Conservation (phyloP, 2,329 filamentous ascomycete species). For the Graphium sp. region DNA sequence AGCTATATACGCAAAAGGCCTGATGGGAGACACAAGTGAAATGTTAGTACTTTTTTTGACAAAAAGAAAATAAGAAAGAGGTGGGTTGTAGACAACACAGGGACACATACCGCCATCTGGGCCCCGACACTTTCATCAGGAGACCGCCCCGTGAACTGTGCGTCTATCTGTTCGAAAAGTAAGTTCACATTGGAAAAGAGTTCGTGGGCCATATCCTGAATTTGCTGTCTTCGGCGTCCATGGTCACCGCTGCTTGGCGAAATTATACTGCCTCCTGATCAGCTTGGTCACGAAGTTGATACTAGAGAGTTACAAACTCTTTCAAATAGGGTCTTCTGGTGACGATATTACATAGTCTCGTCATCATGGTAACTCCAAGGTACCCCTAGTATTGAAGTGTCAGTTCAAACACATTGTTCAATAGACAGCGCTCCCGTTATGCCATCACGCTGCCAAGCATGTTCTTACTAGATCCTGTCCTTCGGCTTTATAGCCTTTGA, state of each 20-base stretch:
- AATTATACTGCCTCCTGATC: too few relatives aligned
- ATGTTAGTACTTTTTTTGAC: too few relatives aligned
- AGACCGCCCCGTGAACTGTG: constrained; percentile 27
- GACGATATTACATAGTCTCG: constrained; percentile 38
- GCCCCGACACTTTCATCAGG: constrained; percentile 31
- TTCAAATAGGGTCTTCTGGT: constrained; percentile 34
- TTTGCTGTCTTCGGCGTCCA: not conserved
- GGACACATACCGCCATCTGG: constrained; percentile 27
- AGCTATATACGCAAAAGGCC: constrained; percentile 37
- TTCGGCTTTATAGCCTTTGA: constrained; percentile 28
- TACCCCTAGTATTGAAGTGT: constrained; percentile 22
- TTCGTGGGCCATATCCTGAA: constrained; percentile 21
- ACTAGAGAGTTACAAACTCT: constrained; percentile 21
- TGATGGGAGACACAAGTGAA: too few relatives aligned
- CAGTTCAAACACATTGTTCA: constrained; percentile 2
- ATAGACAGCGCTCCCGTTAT: constrained; percentile 1
- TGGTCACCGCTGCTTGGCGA: too few relatives aligned
- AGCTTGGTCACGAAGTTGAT: too few relatives aligned
- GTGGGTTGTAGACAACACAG: not conserved
- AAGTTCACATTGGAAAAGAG: constrained; percentile 29
- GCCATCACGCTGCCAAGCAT: too few relatives aligned
- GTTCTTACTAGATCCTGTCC: constrained; percentile 31
- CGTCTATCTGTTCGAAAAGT: constrained; percentile 31
- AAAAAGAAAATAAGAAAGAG: not conserved
- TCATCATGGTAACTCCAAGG: constrained; percentile 35